Percentiles rank a stretch among this genome's conserved stretches.
Evolutionary conservation across 768 basidiomycete genomes (phyloP).

Genomic region (Phylloporus sp.): DNA sequence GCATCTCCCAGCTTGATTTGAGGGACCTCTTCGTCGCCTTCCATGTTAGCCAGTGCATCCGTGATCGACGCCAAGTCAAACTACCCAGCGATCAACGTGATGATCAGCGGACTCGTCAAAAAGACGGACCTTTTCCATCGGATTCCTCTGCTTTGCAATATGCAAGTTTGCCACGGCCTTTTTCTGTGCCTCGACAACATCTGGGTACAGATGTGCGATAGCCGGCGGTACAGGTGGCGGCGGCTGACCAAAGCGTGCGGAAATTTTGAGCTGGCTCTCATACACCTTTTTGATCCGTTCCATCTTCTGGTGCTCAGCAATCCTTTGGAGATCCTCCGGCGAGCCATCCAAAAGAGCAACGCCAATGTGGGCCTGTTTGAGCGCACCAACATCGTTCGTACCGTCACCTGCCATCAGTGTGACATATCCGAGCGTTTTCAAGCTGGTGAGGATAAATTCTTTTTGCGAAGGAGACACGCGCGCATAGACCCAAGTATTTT

Average conservation of each 20-base stretch:
- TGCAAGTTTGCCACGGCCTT: slow-evolving; percentile 65
- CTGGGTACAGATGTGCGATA: slow-evolving; percentile 84
- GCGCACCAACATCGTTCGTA: slow-evolving; percentile 97
- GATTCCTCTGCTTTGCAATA: slow-evolving; percentile 72
- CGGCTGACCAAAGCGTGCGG: slow-evolving; percentile 84
- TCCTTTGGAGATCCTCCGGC: slow-evolving; percentile 86
- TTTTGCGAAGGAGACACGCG: slow-evolving; percentile 96
- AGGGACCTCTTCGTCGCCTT: slow-evolving; percentile 90
- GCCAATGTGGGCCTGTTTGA: slow-evolving; percentile 97
- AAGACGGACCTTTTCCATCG: slow-evolving; percentile 79
- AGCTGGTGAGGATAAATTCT: slow-evolving; percentile 88
- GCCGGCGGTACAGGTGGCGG: slow-evolving; percentile 91
- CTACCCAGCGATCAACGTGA: slow-evolving; percentile 34
- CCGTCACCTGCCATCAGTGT: slow-evolving; percentile 99
- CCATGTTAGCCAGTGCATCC: slow-evolving; percentile 86
- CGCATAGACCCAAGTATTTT: slow-evolving; percentile 97
- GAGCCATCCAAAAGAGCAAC: slow-evolving; percentile 92
- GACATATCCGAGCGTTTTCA: slow-evolving; percentile 84
- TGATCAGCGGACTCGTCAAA: not conserved
- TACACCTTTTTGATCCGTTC: slow-evolving; percentile 97
- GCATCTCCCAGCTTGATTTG: slow-evolving; percentile 99
- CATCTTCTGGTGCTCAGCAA: slow-evolving; percentile 85
- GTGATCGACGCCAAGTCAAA: slow-evolving; percentile 79
- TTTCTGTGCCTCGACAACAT: slow-evolving; percentile 87
- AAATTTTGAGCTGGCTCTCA: slow-evolving; percentile 90